phyloP scores from a whole-genome alignment of 2,329 filamentous ascomycete species.

The Cladosporium sp. region DNA sequence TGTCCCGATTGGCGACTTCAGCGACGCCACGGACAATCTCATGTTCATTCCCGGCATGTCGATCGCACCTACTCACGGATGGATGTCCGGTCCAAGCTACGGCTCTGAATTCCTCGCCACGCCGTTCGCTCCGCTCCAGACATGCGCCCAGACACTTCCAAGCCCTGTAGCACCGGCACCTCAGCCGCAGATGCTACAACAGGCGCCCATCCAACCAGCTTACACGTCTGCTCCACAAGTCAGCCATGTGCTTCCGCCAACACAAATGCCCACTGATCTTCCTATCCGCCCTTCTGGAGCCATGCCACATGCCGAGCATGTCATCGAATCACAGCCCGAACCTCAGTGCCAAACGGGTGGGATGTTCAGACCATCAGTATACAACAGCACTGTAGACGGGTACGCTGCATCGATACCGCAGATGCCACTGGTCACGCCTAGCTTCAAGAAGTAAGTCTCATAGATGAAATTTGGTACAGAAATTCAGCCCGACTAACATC shows the following conservation, averaged over 20 bases:
- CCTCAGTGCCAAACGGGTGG: conserved; percentile 35
- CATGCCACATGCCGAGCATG: conserved; percentile 27
- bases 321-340: conserved; percentile 22
- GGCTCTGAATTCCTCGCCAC: conserved; percentile 30
- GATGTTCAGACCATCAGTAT: conserved; percentile 49
- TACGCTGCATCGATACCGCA: conserved; percentile 37
- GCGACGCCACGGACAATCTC: conserved; percentile 41
- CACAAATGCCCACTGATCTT: conserved; percentile 31
- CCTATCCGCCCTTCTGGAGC: conserved; percentile 27
- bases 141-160: conserved; percentile 29
- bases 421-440: conserved; percentile 49
- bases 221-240: conserved; percentile 29
- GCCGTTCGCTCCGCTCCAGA: conserved; percentile 24
- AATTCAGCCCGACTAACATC: conserved; percentile 13
- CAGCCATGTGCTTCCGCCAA: conserved; percentile 32
- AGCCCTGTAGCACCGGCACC: conserved; percentile 28
- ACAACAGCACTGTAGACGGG: conserved; percentile 32
- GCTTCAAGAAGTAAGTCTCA: conserved; percentile 49
- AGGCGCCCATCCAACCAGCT: conserved; percentile 29
- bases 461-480: not conserved
- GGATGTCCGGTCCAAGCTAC: conserved; percentile 32
- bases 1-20: conserved; percentile 8
- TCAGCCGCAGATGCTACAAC: conserved; percentile 33
- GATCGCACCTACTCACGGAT: conserved; percentile 30
- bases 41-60: conserved; percentile 50